phyloP scores from a whole-genome alignment of 495 filamentous ascomycete genomes.

The Penicillium fimorum region DNA sequence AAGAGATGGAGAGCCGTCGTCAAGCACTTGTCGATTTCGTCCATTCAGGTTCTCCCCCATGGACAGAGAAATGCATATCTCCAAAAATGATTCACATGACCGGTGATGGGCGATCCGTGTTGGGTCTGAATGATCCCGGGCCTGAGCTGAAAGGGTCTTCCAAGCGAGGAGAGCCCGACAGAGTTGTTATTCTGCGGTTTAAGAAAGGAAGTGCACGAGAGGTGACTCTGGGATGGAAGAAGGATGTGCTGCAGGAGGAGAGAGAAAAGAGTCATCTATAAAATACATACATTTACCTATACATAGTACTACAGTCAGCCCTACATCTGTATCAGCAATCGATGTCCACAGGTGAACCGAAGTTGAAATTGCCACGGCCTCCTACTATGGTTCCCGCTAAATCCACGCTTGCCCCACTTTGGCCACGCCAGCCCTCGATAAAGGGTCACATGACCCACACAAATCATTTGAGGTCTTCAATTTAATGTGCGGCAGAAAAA shows the following conservation, averaged over 20 bases:
- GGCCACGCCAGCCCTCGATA: slow-evolving; percentile 39
- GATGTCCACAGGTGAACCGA: neutral
- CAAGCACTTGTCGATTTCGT: slow-evolving; percentile 59
- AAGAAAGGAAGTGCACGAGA: slow-evolving; percentile 53
- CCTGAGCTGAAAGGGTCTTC: slow-evolving; percentile 62
- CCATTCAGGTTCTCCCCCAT: slow-evolving; percentile 54
- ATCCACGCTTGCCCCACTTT: slow-evolving; percentile 15
- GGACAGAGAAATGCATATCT: slow-evolving; percentile 77
- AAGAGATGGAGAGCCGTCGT: slow-evolving; percentile 50
- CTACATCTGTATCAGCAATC: neutral
- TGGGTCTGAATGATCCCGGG: slow-evolving; percentile 70
- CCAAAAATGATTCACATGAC: slow-evolving; percentile 58
- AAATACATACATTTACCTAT: slow-evolving; percentile 1
- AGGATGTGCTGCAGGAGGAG: slow-evolving; percentile 43
- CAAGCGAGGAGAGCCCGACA: slow-evolving; percentile 66
- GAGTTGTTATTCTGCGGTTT: slow-evolving; percentile 71
- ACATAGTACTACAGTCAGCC: neutral
- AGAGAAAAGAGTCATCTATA: slow-evolving; percentile 34
- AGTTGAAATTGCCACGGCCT: slow-evolving; percentile 27
- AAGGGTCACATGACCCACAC: slow-evolving; percentile 54
- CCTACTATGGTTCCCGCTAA: slow-evolving; percentile 1
- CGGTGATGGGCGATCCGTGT: slow-evolving; percentile 57
- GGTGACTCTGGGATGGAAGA: slow-evolving; percentile 53
- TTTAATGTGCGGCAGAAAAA: slow-evolving; percentile 29
- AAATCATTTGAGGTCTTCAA: slow-evolving; percentile 33